These are phyloP conservation scores for Austroboletus niveus DNA, from an alignment of 1,284 basidiomycete species.

Conservation along the genomic window DNA sequence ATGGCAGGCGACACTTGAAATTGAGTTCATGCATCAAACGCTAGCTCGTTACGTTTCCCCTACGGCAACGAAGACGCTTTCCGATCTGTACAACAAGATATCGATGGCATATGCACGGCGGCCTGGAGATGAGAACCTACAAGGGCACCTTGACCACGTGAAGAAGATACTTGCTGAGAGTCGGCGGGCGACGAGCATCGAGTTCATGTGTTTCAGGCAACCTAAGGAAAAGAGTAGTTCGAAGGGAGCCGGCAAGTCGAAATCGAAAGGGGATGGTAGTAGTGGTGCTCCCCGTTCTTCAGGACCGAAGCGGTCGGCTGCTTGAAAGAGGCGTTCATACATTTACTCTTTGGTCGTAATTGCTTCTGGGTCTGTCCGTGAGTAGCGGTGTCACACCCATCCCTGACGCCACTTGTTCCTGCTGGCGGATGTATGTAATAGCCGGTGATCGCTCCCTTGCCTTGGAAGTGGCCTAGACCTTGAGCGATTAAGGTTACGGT, in stretches of 20 bases:
- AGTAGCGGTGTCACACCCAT: too few species aligned
- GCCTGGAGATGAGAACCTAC: slow-evolving; percentile 78
- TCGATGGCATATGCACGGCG: slow-evolving; percentile 86
- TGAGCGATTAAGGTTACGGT: too few species aligned
- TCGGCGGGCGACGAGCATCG: slow-evolving; percentile 87
- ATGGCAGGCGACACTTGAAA: slow-evolving; percentile 92
- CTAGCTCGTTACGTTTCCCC: slow-evolving; percentile 85
- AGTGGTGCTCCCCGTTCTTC: slow-evolving; percentile 12
- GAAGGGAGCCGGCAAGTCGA: slow-evolving; percentile 19
- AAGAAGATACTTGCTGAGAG: slow-evolving; percentile 88
- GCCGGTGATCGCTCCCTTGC: too few species aligned
- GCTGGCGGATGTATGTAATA: too few species aligned
- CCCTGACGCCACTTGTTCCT: too few species aligned
- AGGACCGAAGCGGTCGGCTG: slow-evolving; percentile 21
- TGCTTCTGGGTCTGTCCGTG: too few species aligned
- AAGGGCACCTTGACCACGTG: slow-evolving; percentile 86
- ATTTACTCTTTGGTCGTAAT: neutral
- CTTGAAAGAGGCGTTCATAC: neutral
- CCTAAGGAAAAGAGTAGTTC: slow-evolving; percentile 45
- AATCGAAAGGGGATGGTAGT: slow-evolving; percentile 16
- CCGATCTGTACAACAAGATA: slow-evolving; percentile 92
- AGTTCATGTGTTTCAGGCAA: slow-evolving; percentile 89
- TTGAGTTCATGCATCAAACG: slow-evolving; percentile 98
- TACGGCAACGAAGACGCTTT: slow-evolving; percentile 77
- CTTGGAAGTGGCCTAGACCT: too few species aligned